Percentiles rank a stretch among this genome's conserved stretches.
These are phyloP conservation scores for Phialocephala sp. DNA, from an alignment of 2,329 filamentous ascomycete genomes.

Conservation along the genomic window DNA sequence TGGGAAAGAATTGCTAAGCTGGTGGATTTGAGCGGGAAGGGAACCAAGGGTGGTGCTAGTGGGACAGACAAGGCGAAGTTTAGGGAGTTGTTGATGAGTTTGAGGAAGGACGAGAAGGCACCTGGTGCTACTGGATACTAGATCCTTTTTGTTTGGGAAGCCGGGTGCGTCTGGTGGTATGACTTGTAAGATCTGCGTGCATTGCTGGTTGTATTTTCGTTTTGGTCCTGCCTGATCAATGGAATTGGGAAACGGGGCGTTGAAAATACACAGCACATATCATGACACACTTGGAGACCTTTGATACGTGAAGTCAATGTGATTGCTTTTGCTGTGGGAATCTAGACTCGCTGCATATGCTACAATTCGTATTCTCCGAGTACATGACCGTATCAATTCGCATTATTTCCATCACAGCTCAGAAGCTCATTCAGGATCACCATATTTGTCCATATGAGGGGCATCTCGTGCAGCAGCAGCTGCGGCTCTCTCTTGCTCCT, in stretches of 20 bases:
- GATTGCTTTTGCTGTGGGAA: slow-evolving; percentile 12
- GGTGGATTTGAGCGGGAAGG: slow-evolving; percentile 96
- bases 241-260: slow-evolving; percentile 40
- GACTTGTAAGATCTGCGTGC: slow-evolving; percentile 38
- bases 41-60: slow-evolving; percentile 80
- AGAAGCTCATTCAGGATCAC: slow-evolving; percentile 44
- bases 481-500: slow-evolving; percentile 55
- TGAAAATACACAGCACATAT: slow-evolving; percentile 43
- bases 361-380: slow-evolving; percentile 5
- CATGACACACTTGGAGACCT: slow-evolving; percentile 8
- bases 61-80: slow-evolving; percentile 97
- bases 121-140: slow-evolving; percentile 70
- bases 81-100: slow-evolving; percentile 82
- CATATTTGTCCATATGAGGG: slow-evolving; percentile 37
- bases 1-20: slow-evolving; percentile 98
- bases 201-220: slow-evolving; percentile 36
- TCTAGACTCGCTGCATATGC: slow-evolving; percentile 12
- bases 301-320: slow-evolving; percentile 13
- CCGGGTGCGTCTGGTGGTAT: slow-evolving; percentile 19
- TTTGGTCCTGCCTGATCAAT: slow-evolving; percentile 34
- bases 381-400: neutral
- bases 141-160: slow-evolving; percentile 10
- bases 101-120: slow-evolving; percentile 92
- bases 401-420: neutral
- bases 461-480: slow-evolving; percentile 22